Evolutionary conservation across 2,329 filamentous ascomycete species (phyloP), one percentile per base, ranked within the genome.

Genomic region (Aspergillus sp.): DNA sequence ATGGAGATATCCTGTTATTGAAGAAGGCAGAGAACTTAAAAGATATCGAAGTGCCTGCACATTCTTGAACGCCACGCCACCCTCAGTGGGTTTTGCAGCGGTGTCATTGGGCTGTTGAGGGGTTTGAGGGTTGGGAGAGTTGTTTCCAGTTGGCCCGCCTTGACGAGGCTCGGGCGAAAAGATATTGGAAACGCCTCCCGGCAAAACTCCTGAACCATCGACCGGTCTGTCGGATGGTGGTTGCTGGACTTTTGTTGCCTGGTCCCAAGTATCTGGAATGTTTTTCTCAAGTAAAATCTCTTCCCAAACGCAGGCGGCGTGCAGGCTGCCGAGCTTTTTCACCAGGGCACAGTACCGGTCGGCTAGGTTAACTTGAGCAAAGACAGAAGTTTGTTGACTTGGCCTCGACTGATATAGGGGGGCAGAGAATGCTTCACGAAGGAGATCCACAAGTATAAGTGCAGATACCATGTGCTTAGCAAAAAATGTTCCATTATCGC

Each of bases 1-100:
- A 68, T 96, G 91, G 70, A 96, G 89, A 65, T 98, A 89, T 0
- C 89, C 88, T 17, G 91, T 89, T n/a, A 93, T 89, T 3, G 88
- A 88, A 8, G 87, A 86, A 20, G 93, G 87, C 65, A 96, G 84
- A 34, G 90, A 88, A 66, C 89, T 88, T 12, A 98, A 81, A 11
- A 98, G 79, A 64, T 87, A 88, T 39, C 89, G 85, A 45, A 98
- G 80, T 12, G 85, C 88, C 69, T 89, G 86, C 41, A 89, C 91
- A 72, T 98, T 99, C 70, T 89, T 86, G 71, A 88, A 87, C 45
- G 79, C 74, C 33, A 78, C 71, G 33, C 68, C 66, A 39, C 65
- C 61, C 53, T 71, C 68, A 15, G 70, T 60, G 4, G 63, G 59
- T 46, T 69, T 72, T 39, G 53, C 66, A 56, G 56, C 54, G 11